These are phyloP conservation scores for Colletotrichum simmondsii DNA, from an alignment of 2,329 filamentous ascomycete genomes.

Conservation along the genomic window DNA sequence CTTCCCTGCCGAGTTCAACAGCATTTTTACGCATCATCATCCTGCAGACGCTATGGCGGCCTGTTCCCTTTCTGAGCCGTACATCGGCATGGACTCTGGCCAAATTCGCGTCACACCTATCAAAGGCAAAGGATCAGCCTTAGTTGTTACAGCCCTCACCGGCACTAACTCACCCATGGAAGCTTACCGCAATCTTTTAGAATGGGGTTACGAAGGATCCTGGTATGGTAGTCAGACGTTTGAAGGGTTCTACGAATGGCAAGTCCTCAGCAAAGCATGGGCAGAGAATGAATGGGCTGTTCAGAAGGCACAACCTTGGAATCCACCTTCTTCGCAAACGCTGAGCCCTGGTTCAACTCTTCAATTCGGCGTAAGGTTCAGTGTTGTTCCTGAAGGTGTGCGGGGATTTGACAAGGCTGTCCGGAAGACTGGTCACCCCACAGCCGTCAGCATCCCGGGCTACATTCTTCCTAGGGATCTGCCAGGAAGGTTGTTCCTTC, in stretches of 20 bases:
- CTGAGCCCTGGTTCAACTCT: constrained; percentile 56
- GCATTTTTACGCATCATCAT: constrained; percentile 64
- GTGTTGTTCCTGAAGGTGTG: constrained; percentile 54
- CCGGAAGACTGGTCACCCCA: constrained; percentile 53
- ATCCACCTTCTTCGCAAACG: constrained; percentile 57
- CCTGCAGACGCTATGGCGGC: constrained; percentile 58
- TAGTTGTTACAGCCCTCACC: constrained; percentile 64
- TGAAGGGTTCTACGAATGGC: constrained; percentile 71
- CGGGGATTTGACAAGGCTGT: constrained; percentile 60
- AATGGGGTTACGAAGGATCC: constrained; percentile 51
- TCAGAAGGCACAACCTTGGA: constrained; percentile 57
- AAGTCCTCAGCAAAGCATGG: constrained; percentile 63
- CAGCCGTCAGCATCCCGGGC: constrained; percentile 64
- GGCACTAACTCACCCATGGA: constrained; percentile 53
- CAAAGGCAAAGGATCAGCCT: constrained; percentile 59
- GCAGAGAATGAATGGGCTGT: constrained; percentile 66
- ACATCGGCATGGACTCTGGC: constrained; percentile 67
- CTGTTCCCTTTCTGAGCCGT: constrained; percentile 69
- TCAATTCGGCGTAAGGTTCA: constrained; percentile 63
- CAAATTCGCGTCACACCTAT: constrained; percentile 65
- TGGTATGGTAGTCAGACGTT: constrained; percentile 65
- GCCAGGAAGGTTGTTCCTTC: constrained; percentile 56
- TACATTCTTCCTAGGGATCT: constrained; percentile 62
- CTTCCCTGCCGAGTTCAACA: constrained; percentile 70
- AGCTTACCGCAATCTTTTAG: constrained; percentile 63